phyloP scores from a whole-genome alignment of 495 filamentous ascomycete genomes.

The Baudoinia panamericana region DNA sequence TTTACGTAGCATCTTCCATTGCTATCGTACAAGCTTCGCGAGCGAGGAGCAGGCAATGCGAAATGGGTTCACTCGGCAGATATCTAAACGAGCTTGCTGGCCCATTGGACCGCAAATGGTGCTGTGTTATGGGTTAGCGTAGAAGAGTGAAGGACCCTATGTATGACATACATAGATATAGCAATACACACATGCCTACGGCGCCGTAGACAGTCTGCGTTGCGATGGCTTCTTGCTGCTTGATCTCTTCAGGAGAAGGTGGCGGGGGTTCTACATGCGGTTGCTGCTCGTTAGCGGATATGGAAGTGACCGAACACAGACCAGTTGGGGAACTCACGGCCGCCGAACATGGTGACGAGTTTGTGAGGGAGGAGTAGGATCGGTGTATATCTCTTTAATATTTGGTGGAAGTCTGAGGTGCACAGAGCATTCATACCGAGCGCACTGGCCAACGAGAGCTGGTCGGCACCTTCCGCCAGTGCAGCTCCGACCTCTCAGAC shows the following conservation, averaged over 20 bases:
- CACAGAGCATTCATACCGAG: too few relatives aligned
- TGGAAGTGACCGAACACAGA: not conserved
- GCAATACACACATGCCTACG: conserved; percentile 12
- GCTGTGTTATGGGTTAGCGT: conserved; percentile 6
- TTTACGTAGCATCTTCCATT: too few relatives aligned
- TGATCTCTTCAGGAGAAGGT: conserved; percentile 14
- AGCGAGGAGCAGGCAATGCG: too few relatives aligned
- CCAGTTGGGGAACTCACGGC: conserved; percentile 9
- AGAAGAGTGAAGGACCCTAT: not conserved
- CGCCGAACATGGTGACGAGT: conserved; percentile 24
- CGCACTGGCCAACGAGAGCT: too few relatives aligned
- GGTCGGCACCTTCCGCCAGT: too few relatives aligned
- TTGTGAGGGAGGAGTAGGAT: not conserved
- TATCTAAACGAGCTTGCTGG: conserved; percentile 18
- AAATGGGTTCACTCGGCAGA: too few relatives aligned
- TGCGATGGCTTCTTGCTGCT: conserved; percentile 16
- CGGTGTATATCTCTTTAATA: not conserved
- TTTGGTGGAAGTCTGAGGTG: too few relatives aligned
- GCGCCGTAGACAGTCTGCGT: conserved; percentile 15
- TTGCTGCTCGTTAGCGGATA: not conserved
- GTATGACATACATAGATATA: conserved; percentile 21
- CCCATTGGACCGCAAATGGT: conserved; percentile 21
- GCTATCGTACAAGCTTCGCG: too few relatives aligned
- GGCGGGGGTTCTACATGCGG: conserved; percentile 20
- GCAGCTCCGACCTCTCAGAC: too few relatives aligned